Evolutionary conservation across 1,284 basidiomycete genomes (phyloP), one percentile per base, ranked within the genome.

Genomic region (Baeospora myosura): DNA sequence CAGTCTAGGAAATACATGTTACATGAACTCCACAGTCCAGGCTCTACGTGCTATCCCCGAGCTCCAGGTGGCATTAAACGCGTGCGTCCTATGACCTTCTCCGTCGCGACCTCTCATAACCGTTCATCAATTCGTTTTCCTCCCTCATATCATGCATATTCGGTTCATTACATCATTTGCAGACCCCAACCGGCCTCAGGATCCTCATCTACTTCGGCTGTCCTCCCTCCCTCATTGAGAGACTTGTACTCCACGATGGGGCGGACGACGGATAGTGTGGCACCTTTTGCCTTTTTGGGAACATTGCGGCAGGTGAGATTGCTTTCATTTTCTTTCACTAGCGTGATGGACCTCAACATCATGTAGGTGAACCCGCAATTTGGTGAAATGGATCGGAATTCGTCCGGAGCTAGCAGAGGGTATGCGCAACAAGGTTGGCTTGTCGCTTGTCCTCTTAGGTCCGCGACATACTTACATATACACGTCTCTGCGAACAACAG

Each of bases 11-110:
- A 94, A 94, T 58, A 94, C 90, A 0, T 94, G 91, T 56, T 98
- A 98, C 63, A 89, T 98, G 80, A 98, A 97, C 58, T 83, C 95
- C 4, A 93, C 90, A 0, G 69, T 98, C 2, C 95, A 98, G 66
- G 86, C 90, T 11, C 72, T 98, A 49, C 83, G 91, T 14, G 81
- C 86, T 2, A 87, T 98, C 42, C 92, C 93, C 0, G 91, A 97
- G 55, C 72, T 98, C 1, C 83, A 87, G 52, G 60, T 66, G 1
- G 82, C 87, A 1, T 69, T 95, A 16, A 61, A 60, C 48, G 61
- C 62, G 79, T 85, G 56, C 53, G 76, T 63, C 34, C 21, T 31
- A 38, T 38, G 5, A 23, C 11, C 20, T 24, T 36, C 17, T 33
- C 16, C 35, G 43, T 33, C 18, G n/a, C 8, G 26, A 29, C 16